A percentile compares a stretch with the other conserved stretches of the same genome.
Evolutionary conservation across 2,329 filamentous ascomycete species (phyloP).

Genomic region (Pseudocercospora ulei): DNA sequence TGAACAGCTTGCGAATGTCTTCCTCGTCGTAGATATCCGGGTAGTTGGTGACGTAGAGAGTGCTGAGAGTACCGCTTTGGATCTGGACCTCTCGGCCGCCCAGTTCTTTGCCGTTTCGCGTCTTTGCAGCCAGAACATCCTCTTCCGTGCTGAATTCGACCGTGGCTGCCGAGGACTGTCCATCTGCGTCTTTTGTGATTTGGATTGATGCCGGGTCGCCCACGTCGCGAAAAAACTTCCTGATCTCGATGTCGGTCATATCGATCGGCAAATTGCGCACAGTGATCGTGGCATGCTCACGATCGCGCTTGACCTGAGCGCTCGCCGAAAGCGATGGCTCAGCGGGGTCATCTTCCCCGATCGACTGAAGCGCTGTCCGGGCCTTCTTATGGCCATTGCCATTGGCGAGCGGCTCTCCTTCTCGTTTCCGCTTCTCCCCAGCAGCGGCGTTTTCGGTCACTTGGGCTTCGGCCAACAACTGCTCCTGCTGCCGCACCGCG

Average conservation of each 20-base stretch:
- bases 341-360: conserved; percentile 27
- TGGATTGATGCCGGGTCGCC: conserved; percentile 72
- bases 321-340: conserved; percentile 34
- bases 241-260: conserved; percentile 60
- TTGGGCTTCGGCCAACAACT: conserved; percentile 30
- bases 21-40: conserved; percentile 63
- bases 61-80: conserved; percentile 63
- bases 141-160: conserved; percentile 77
- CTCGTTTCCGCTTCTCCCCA: conserved; percentile 64
- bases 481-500: conserved; percentile 31
- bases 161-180: conserved; percentile 57
- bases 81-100: conserved; percentile 65
- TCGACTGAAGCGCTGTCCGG: conserved; percentile 39
- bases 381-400: conserved; percentile 55
- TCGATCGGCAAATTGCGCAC: conserved; percentile 65
- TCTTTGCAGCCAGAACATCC: conserved; percentile 70
- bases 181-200: conserved; percentile 53
- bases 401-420: conserved; percentile 45
- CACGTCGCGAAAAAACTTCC: conserved; percentile 86
- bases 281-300: conserved; percentile 79
- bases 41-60: conserved; percentile 85
- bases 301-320: conserved; percentile 59
- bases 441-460: conserved; percentile 21
- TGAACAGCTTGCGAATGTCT: conserved; percentile 60
- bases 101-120: conserved; percentile 71